Percentiles rank a stretch among this genome's conserved stretches.
These are phyloP conservation scores for Hypoxylon sp. DNA, from an alignment of 2,329 filamentous ascomycete species.

Conservation along the genomic window DNA sequence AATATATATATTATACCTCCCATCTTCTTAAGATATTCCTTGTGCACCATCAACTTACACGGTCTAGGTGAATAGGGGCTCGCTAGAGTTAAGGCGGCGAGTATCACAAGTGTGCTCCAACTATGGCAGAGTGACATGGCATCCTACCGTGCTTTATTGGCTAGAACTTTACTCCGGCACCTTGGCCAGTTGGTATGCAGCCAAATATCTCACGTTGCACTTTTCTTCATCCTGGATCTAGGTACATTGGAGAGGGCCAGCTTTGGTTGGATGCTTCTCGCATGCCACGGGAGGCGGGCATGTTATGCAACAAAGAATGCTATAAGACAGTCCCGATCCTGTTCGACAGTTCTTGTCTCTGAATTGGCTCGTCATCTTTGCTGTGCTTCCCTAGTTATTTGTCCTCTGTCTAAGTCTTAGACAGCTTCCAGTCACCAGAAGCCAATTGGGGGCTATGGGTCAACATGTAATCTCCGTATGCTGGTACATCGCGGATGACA, in stretches of 20 bases:
- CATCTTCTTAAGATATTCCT: conserved; percentile 4
- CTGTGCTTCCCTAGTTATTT: conserved; percentile 26
- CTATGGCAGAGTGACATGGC: conserved; percentile 38
- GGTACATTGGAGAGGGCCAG: conserved; percentile 5
- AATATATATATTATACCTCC: conserved; percentile 2
- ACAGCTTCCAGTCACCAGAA: conserved; percentile 35
- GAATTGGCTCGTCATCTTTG: conserved; percentile 33
- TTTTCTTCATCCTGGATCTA: conserved; percentile 17
- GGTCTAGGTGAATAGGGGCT: conserved; percentile 35
- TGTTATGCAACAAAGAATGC: conserved; percentile 36
- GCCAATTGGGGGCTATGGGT: conserved; percentile 38
- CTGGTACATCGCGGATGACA: conserved; percentile 43
- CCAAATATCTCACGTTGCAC: conserved; percentile 18
- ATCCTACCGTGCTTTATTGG: conserved; percentile 31
- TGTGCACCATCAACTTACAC: conserved; percentile 14
- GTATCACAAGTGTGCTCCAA: conserved; percentile 36
- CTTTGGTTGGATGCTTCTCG: conserved; percentile 21
- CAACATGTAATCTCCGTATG: conserved; percentile 46
- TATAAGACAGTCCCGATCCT: conserved; percentile 39
- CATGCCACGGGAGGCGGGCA: conserved; percentile 31
- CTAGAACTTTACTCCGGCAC: conserved; percentile 26
- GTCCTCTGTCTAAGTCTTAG: conserved; percentile 40
- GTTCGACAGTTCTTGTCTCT: conserved; percentile 38
- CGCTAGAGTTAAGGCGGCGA: conserved; percentile 35
- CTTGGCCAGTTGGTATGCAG: conserved; percentile 22